These are phyloP conservation scores for Irpex rosettiformis DNA, from an alignment of 1,284 basidiomycete genomes.

Conservation along the genomic window DNA sequence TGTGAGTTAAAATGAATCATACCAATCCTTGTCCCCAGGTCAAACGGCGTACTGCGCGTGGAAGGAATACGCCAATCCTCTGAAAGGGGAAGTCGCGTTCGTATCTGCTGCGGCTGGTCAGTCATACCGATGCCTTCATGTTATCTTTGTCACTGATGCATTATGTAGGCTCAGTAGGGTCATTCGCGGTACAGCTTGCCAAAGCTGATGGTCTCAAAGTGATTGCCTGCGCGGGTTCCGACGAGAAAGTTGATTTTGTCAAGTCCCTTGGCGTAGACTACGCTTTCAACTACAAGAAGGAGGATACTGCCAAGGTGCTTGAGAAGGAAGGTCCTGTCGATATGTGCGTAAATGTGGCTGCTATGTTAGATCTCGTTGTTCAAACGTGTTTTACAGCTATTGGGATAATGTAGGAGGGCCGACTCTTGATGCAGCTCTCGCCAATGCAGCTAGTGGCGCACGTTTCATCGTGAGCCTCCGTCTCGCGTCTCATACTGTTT, in stretches of 20 bases:
- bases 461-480: not conserved
- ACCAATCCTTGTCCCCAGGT: not conserved
- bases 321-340: not conserved
- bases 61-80: conserved; percentile 16
- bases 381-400: not conserved
- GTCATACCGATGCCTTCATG: not conserved
- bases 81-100: conserved; percentile 17
- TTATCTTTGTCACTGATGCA: not conserved
- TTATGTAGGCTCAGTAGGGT: conserved; percentile 10
- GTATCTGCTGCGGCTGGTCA: conserved; percentile 12
- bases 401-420: not conserved
- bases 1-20: too few relatives aligned
- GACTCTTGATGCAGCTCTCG: not conserved
- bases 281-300: not conserved
- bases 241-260: not conserved
- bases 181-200: conserved; percentile 50
- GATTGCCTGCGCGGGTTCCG: not conserved
- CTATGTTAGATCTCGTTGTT: not conserved
- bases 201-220: conserved; percentile 27
- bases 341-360: not conserved
- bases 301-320: not conserved
- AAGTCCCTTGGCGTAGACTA: not conserved
- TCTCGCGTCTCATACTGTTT: not conserved
- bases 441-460: not conserved
- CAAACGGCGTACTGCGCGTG: conserved; percentile 17